These are phyloP conservation scores for Colletotrichum sp. DNA, from an alignment of 2,329 filamentous ascomycete genomes.

Conservation along the genomic window DNA sequence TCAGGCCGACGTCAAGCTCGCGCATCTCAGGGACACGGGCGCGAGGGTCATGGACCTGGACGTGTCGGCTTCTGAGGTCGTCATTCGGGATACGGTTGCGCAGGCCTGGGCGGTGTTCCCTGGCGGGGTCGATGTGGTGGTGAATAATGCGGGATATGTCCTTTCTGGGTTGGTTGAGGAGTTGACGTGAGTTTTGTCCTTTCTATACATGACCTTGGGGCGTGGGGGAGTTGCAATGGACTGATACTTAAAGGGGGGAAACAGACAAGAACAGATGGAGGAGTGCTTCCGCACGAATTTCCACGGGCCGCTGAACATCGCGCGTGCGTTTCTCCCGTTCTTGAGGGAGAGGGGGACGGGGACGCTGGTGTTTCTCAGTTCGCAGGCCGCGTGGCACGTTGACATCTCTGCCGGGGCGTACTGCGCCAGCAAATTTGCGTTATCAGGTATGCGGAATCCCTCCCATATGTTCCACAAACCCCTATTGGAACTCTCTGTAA, in stretches of 20 bases:
- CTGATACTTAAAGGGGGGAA: too few species aligned
- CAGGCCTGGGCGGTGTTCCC: not conserved
- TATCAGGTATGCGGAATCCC: slow-evolving; percentile 28
- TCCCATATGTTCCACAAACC: not conserved
- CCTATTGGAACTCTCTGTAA: not conserved
- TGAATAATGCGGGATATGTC: slow-evolving; percentile 43
- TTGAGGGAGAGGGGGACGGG: slow-evolving; percentile 33
- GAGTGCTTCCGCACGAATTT: slow-evolving; percentile 38
- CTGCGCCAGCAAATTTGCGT: slow-evolving; percentile 34
- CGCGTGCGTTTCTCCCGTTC: slow-evolving; percentile 35
- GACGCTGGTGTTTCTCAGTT: slow-evolving; percentile 39
- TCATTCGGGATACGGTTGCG: not conserved
- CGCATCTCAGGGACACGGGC: slow-evolving; percentile 30
- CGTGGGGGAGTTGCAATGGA: not conserved
- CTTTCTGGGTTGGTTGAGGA: not conserved
- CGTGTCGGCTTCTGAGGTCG: not conserved
- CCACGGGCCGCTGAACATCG: slow-evolving; percentile 41
- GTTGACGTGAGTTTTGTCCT: not conserved
- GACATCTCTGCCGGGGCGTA: slow-evolving; percentile 36
- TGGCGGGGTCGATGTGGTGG: slow-evolving; percentile 39
- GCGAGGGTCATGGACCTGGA: slow-evolving; percentile 1
- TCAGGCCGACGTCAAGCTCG: slow-evolving; percentile 34
- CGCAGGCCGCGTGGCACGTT: slow-evolving; percentile 36
- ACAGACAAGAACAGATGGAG: not conserved
- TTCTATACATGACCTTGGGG: not conserved